Conservation (phyloP, 208 protist species). For the Strigomonas galati region DNA sequence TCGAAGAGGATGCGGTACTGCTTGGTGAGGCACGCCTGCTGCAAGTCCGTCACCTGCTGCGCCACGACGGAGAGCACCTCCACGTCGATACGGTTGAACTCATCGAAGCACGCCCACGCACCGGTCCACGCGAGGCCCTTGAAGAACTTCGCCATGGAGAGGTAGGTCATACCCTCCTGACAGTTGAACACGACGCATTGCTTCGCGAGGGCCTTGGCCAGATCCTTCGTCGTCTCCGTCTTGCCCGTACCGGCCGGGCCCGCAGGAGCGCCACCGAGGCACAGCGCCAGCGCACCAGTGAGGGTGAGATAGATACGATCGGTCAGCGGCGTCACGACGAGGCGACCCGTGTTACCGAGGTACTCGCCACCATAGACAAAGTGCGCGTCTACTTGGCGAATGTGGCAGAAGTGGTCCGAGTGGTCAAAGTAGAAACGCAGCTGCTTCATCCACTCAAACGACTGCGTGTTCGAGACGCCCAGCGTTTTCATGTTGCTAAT, state of each 20-base stretch:
- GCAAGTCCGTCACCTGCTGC: conserved; percentile 95
- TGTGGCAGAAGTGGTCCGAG: conserved; percentile 75
- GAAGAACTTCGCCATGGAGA: conserved; percentile 97
- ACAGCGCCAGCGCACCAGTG: conserved; percentile 91
- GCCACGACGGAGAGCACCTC: conserved; percentile 97
- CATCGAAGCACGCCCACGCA: conserved; percentile 98
- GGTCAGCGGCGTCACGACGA: conserved; percentile 97
- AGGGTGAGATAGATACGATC: conserved; percentile 97
- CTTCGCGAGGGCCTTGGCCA: conserved; percentile 96
- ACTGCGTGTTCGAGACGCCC: conserved; percentile 55
- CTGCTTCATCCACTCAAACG: conserved; percentile 98
- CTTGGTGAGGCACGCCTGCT: conserved; percentile 91
- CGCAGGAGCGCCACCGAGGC: conserved; percentile 93
- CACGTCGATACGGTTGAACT: conserved; percentile 99
- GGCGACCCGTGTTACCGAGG: conserved; percentile 95
- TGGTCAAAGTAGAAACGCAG: conserved; percentile 96
- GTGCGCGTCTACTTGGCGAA: conserved; percentile 92
- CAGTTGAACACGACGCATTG: conserved; percentile 99
- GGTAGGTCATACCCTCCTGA: conserved; percentile 95
- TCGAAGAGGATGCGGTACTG: conserved; percentile 94
- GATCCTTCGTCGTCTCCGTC: conserved; percentile 97
- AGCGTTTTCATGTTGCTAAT: conserved; percentile 71
- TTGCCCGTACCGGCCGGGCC: conserved; percentile 92
- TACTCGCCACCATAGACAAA: conserved; percentile 97
- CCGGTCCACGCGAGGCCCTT: conserved; percentile 96